Percentiles rank a stretch among this genome's conserved stretches.
phyloP scores from a whole-genome alignment of 2,329 filamentous ascomycete species.

The Colletotrichum sp. region DNA sequence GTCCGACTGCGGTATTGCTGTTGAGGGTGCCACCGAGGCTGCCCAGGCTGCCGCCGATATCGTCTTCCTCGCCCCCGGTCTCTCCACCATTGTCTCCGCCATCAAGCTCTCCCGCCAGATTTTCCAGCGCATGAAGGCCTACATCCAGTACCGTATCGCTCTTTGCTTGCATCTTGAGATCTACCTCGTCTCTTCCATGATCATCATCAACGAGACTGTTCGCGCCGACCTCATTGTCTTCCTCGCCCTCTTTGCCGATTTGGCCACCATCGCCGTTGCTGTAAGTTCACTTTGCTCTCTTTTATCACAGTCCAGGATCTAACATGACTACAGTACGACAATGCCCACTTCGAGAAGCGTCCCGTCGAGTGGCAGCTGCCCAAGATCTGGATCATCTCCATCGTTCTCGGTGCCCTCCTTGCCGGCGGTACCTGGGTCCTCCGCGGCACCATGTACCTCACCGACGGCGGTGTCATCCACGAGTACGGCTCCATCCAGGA shows the following conservation, averaged over 20 bases:
- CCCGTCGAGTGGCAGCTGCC: conserved; percentile 83
- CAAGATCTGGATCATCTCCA: conserved; percentile 81
- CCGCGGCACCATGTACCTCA: conserved; percentile 72
- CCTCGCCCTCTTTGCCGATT: conserved; percentile 79
- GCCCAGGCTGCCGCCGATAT: conserved; percentile 77
- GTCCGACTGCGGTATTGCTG: conserved; percentile 76
- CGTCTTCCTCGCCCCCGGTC: conserved; percentile 75
- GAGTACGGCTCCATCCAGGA: conserved; percentile 78
- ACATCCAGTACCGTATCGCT: conserved; percentile 79
- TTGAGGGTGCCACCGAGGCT: conserved; percentile 75
- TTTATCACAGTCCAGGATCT: not conserved
- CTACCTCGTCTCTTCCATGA: conserved; percentile 79
- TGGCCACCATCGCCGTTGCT: conserved; percentile 79
- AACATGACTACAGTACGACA: conserved; percentile 60
- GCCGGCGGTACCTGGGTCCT: conserved; percentile 76
- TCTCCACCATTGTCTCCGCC: conserved; percentile 73
- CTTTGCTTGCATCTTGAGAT: conserved; percentile 77
- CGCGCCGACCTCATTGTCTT: conserved; percentile 77
- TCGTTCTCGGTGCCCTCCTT: conserved; percentile 71
- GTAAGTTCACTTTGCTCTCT: not conserved
- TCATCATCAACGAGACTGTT: conserved; percentile 81
- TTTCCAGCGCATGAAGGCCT: conserved; percentile 81
- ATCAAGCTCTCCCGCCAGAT: conserved; percentile 79
- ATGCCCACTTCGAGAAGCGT: conserved; percentile 76
- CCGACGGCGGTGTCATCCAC: conserved; percentile 75